These are phyloP conservation scores for Globisporangium camurandrum DNA, from an alignment of 352 stramenopile genomes.

Conservation along the genomic window DNA sequence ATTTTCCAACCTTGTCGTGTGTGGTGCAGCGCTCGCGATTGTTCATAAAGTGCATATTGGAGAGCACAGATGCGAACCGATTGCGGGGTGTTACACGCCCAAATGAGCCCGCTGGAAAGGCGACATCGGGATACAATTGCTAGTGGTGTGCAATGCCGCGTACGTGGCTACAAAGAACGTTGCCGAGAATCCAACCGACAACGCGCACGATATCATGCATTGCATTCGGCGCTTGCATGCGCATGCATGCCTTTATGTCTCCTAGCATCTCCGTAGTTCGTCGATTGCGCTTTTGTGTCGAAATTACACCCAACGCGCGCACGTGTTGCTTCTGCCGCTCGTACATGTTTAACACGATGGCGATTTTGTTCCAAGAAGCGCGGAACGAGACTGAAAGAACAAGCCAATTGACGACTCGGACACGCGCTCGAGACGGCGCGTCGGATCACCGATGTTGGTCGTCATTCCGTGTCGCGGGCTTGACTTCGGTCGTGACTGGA, in stretches of 20 bases:
- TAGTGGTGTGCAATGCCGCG: constrained; percentile 14
- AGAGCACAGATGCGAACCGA: constrained; percentile 12
- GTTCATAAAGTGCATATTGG: constrained; percentile 18
- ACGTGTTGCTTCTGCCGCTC: background rate
- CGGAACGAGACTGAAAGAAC: too few species aligned
- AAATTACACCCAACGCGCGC: background rate
- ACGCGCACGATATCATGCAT: background rate
- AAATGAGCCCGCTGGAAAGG: constrained; percentile 11
- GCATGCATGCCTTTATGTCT: background rate
- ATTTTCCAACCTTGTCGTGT: background rate
- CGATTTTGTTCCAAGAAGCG: too few species aligned
- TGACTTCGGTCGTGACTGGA: too few species aligned
- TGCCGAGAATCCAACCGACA: background rate
- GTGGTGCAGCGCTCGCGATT: constrained; percentile 2
- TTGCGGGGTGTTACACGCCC: constrained; percentile 16
- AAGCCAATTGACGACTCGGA: too few species aligned
- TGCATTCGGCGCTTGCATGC: background rate
- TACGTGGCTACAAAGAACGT: background rate
- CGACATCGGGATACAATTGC: constrained; percentile 12
- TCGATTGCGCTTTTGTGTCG: background rate
- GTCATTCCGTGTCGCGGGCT: too few species aligned
- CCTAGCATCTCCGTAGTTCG: too few species aligned
- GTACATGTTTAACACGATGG: too few species aligned
- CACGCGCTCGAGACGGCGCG: too few species aligned
- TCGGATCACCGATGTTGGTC: too few species aligned